A percentile compares a stretch with the other conserved stretches of the same genome.
Evolutionary conservation across 163 green algal species (phyloP).

Genomic region (Picocystis sp.): DNA sequence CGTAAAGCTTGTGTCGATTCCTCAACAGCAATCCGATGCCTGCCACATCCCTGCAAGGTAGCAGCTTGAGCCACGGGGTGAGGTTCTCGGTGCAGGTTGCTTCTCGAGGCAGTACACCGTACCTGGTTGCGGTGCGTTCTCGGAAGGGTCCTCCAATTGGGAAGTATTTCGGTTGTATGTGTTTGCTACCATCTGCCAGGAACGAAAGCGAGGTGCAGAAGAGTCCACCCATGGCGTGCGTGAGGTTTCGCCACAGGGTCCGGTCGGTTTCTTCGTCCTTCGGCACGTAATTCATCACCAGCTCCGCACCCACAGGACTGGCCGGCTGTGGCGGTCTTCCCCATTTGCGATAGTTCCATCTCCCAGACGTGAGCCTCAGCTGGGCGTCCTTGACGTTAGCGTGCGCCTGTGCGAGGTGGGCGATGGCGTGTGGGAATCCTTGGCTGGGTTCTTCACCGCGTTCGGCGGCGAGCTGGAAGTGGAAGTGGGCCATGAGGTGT

Average conservation of each 20-base stretch:
- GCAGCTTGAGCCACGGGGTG: conserved; percentile 68
- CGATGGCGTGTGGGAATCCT: conserved; percentile 17
- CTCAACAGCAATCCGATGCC: conserved; percentile 23
- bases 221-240: conserved; percentile 30
- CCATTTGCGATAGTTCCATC: conserved; percentile 23
- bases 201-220: conserved; percentile 48
- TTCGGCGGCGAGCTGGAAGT: conserved; percentile 13
- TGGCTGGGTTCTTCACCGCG: conserved; percentile 6
- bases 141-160: too few species aligned
- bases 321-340: conserved; percentile 6
- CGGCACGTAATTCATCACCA: conserved; percentile 13
- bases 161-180: background rate
- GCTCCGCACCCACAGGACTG: conserved; percentile 20
- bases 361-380: conserved; percentile 19
- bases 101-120: conserved; percentile 47
- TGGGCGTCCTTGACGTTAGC: conserved; percentile 21
- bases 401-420: conserved; percentile 9
- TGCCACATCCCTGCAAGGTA: conserved; percentile 52
- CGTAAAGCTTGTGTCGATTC: too few species aligned
- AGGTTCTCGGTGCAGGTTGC: conserved; percentile 74
- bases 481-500: conserved; percentile 18
- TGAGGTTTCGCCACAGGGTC: conserved; percentile 28
- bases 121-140: conserved; percentile 2
- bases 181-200: conserved; percentile 13
- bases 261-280: background rate